Conservation (phyloP, 805 yeast genomes). For the Candida incommunis region DNA sequence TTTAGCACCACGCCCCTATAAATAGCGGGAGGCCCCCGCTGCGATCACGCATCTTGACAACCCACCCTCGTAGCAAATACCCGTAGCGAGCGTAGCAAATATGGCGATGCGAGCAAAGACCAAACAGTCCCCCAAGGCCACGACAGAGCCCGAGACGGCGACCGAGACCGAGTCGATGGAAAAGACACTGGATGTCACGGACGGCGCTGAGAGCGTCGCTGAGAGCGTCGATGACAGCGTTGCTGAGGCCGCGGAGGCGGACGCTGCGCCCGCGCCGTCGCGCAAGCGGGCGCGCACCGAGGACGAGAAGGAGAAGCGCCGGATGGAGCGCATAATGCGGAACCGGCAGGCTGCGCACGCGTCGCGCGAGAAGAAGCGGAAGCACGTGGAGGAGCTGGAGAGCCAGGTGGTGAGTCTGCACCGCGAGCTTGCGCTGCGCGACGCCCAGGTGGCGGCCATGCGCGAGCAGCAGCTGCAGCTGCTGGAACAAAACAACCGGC, state of each 20-base stretch:
- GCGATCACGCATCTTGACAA: no score
- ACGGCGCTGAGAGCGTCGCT: no score
- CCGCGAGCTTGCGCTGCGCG: conserved; percentile 16
- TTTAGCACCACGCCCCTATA: no score
- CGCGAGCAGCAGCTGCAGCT: neutral
- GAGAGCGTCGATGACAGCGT: neutral
- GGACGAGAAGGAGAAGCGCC: conserved; percentile 93
- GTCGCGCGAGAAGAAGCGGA: conserved; percentile 89
- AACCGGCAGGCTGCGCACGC: conserved; percentile 97
- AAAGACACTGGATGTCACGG: no score
- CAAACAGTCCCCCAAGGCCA: no score
- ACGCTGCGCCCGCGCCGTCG: conserved; percentile 51
- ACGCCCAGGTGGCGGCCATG: conserved; percentile 5
- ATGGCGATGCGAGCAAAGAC: no score
- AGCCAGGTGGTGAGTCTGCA: conserved; percentile 24
- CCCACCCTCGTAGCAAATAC: no score
- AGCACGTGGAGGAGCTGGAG: conserved; percentile 79
- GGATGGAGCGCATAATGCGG: conserved; percentile 82
- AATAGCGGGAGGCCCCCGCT: no score
- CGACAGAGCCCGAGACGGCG: no score
- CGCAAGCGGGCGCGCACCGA: conserved; percentile 92
- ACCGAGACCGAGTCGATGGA: no score
- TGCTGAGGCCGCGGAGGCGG: neutral
- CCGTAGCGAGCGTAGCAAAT: no score
- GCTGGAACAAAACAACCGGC: neutral